A percentile compares a stretch with the other conserved stretches of the same genome.
phyloP scores from a whole-genome alignment of 2,329 filamentous ascomycete genomes.

The Coniosporium tulheliwenetii region DNA sequence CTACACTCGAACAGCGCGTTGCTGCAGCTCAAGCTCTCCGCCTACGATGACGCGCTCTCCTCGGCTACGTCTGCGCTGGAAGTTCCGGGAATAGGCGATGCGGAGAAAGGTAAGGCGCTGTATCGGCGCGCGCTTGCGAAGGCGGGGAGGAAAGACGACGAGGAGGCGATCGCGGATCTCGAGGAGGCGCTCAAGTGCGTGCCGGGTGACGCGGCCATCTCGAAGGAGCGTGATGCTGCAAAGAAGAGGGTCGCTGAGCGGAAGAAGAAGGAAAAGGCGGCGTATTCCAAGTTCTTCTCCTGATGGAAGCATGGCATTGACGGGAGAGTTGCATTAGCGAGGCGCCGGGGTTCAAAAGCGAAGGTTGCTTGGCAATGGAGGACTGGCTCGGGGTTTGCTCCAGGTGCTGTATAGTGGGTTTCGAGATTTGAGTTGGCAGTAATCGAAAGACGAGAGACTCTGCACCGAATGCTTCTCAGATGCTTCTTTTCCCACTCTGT shows the following conservation, averaged over 20 bases:
- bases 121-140: slow-evolving; percentile 71
- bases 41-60: slow-evolving; percentile 53
- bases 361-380: too few relatives aligned
- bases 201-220: slow-evolving; percentile 60
- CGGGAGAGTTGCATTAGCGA: too few relatives aligned
- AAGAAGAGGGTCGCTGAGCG: slow-evolving; percentile 62
- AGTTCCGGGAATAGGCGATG: slow-evolving; percentile 46
- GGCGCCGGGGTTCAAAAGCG: too few relatives aligned
- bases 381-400: too few relatives aligned
- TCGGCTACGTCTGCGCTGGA: slow-evolving; percentile 61
- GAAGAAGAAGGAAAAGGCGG: slow-evolving; percentile 78
- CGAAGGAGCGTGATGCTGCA: slow-evolving; percentile 58
- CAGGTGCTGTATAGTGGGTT: too few relatives aligned
- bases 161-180: slow-evolving; percentile 42
- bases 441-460: too few relatives aligned
- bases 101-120: slow-evolving; percentile 76
- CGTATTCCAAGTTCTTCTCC: slow-evolving; percentile 80
- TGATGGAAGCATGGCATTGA: slow-evolving; percentile 13
- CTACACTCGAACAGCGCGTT: slow-evolving; percentile 83
- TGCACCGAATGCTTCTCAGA: too few relatives aligned
- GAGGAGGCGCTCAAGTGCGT: slow-evolving; percentile 26
- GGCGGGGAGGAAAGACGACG: slow-evolving; percentile 68
- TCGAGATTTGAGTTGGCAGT: too few relatives aligned
- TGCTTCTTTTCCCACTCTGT: too few relatives aligned
- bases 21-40: slow-evolving; percentile 64